Evolutionary conservation across 371 early-diverging fungal species (phyloP), one percentile per base, ranked within the genome.

Genomic region (Mortierella sp.): DNA sequence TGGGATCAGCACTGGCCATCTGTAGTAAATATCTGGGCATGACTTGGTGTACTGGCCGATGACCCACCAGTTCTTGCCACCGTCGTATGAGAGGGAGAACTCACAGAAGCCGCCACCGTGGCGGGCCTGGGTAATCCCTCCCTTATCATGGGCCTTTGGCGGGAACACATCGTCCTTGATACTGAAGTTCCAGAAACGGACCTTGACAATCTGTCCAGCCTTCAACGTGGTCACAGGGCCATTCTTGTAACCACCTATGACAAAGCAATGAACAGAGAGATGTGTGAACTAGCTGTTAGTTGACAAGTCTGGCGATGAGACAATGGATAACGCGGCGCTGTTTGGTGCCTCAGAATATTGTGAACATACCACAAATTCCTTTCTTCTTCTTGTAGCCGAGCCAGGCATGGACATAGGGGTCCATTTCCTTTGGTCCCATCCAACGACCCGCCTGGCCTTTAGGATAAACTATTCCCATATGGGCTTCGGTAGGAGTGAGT

Each of bases 21-120:
- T 61, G 48, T 61, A 61, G 58, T 57, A 61, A 53, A 68, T 81
- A 30, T 84, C 84, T 59, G 76, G 60, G 64, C 78, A 54, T 39
- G 70, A 58, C 60, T 63, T 70, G 19, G 70, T 70, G 59, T 70
- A 70, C 42, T 70, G 70, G 2, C 86, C 80, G 30, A 91, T 58
- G n/a, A 87, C 89, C 0, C 83, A 82, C 66, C 84, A 90, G 19
- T 81, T 81, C 27, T 79, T 72, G 31, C 86, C 90, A 39, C 82
- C 83, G 61, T 91, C 88, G 45, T 84, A 84, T 6, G 85, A 85
- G 21, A 91, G 66, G 0, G 91, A 78, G 64, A 90, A 90, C 78
- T 89, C 86, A 61, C 91, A 90, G 57, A 86, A 84, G 19, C 91
- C 90, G 47, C 90, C 90, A 53, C 82, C 80, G 52, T 85, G 86